Evolutionary conservation across 163 green algal species (phyloP), one percentile per base, ranked within the genome.

Genomic region (Chlorella variabilis): DNA sequence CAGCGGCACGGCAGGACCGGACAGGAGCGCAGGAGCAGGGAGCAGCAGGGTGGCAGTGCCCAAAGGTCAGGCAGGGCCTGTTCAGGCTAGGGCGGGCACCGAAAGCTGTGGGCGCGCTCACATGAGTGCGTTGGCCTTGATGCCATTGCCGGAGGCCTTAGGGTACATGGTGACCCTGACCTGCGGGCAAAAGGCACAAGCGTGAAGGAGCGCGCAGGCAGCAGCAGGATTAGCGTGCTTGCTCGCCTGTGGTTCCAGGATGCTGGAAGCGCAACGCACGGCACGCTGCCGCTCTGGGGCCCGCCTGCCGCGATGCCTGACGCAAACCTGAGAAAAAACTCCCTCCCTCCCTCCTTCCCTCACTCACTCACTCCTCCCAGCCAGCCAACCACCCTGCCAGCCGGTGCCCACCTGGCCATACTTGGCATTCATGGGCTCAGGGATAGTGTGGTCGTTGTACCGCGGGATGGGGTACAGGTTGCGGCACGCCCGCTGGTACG

Each of bases 401-500:
- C n/a, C n/a, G n/a, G n/a, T n/a, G 11, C 62, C 82, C n/a, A 85
- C 83, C 62, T 90, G 84, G 39, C 89, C 89, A 70, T 83, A 91
- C 66, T 89, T 91, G 41, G 84, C 76, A 27, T 75, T 83, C 4
- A 84, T 59, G 39, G 77, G 58, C n/a, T 93, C 82, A 3, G 82
- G 45, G 20, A 92, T 87, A 20, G 89, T 93, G 76, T 89, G 82
- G 4, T 62, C 77, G 56, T 87, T 85, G 81, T 77, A 91, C 56
- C 88, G 78, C 8, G 89, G 88, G 6, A 93, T 71, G 31, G 81
- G 88, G 42, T 86, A 90, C 31, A 93, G 71, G 71, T 86, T 90
- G 49, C 86, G 86, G 75, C 63, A 85, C 31, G 85, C 85, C 17
- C 82, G 67, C 33, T n/a, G 31, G 74, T 88, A 84, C 29, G 90